Percentiles rank a stretch among this genome's conserved stretches.
Evolutionary conservation across 805 yeast species (phyloP).

Genomic region (Ogataea zsoltii): DNA sequence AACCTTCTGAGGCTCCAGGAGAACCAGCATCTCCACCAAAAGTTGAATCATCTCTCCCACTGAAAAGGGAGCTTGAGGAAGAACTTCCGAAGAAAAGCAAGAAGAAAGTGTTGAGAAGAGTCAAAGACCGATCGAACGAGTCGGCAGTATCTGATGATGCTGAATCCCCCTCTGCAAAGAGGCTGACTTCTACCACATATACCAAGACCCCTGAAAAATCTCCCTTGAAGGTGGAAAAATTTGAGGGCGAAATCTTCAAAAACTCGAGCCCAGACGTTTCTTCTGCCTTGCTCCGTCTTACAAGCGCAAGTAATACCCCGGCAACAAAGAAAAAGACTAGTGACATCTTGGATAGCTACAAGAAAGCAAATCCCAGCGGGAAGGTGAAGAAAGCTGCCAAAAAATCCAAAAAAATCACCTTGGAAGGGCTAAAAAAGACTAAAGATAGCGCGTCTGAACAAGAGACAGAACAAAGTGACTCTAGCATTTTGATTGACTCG

Average conservation of each 20-base stretch:
- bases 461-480: not conserved
- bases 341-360: conserved; percentile 17
- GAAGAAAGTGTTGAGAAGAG: conserved; percentile 19
- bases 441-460: not conserved
- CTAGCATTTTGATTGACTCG: not conserved
- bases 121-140: conserved; percentile 8
- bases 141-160: conserved; percentile 17
- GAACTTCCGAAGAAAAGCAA: conserved; percentile 20
- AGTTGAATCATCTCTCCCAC: conserved; percentile 15
- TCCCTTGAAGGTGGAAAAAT: conserved; percentile 23
- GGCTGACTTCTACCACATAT: not conserved
- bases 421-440: not conserved
- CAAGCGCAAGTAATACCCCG: conserved; percentile 15
- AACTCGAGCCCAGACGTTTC: conserved; percentile 14
- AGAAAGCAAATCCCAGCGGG: conserved; percentile 22
- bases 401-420: conserved; percentile 5
- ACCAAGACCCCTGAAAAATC: conserved; percentile 16
- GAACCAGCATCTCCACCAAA: conserved; percentile 9
- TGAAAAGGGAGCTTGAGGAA: conserved; percentile 19
- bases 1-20: conserved; percentile 1
- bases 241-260: conserved; percentile 22
- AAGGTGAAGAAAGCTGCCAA: conserved; percentile 11
- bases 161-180: conserved; percentile 12
- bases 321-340: conserved; percentile 10
- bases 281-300: conserved; percentile 7